Conservation (phyloP, 805 yeast genomes). For the Spencermartinsiella europaea region DNA sequence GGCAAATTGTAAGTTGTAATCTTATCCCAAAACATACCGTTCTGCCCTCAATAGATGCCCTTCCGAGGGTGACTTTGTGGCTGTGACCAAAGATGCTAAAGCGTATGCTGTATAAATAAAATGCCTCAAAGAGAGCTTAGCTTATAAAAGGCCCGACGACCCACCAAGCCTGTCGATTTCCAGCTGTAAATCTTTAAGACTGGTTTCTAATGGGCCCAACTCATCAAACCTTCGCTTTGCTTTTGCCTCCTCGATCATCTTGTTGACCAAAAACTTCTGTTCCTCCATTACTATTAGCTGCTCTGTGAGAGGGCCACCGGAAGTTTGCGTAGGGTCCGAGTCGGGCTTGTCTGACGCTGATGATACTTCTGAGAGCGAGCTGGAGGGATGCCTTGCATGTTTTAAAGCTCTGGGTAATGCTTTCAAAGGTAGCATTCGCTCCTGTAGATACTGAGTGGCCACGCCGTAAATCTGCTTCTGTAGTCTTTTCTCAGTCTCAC, state of each 20-base stretch:
- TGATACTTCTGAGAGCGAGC: slow-evolving; percentile 5
- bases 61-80: too few species aligned
- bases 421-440: slow-evolving; percentile 59
- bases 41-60: too few species aligned
- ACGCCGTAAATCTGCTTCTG: slow-evolving; percentile 53
- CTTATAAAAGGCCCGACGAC: not conserved
- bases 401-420: slow-evolving; percentile 46
- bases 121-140: too few species aligned
- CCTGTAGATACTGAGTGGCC: slow-evolving; percentile 59
- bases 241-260: slow-evolving; percentile 58
- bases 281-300: slow-evolving; percentile 83
- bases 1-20: too few species aligned
- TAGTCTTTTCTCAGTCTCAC: slow-evolving; percentile 42
- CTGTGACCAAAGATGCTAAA: too few species aligned
- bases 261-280: slow-evolving; percentile 66
- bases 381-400: slow-evolving; percentile 13
- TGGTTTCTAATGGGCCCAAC: slow-evolving; percentile 51
- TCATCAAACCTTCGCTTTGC: slow-evolving; percentile 74
- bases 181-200: slow-evolving; percentile 49
- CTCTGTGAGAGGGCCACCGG: slow-evolving; percentile 34
- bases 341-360: not conserved
- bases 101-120: too few species aligned
- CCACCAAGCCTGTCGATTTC: slow-evolving; percentile 31
- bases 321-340: slow-evolving; percentile 5
- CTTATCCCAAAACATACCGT: too few species aligned